Evolutionary conservation across 1,284 basidiomycete genomes (phyloP).

Genomic region (Ceratobasidium sp.): DNA sequence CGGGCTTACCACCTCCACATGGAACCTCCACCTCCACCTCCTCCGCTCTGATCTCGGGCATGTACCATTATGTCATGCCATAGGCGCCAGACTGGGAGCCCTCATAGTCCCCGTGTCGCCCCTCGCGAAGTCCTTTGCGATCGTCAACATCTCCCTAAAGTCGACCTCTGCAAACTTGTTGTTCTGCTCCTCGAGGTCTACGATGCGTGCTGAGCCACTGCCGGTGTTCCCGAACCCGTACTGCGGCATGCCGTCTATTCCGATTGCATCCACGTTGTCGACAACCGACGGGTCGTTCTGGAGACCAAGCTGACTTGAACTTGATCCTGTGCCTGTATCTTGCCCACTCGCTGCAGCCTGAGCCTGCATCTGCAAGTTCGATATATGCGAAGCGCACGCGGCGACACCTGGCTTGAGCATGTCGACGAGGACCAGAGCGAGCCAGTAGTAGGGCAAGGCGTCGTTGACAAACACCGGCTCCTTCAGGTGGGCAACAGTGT

Average conservation of each 20-base stretch:
- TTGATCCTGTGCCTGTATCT: background rate
- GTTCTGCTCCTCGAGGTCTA: slow-evolving; percentile 39
- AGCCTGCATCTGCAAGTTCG: slow-evolving; percentile 10
- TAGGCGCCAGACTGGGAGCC: slow-evolving; percentile 16
- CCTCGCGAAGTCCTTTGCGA: slow-evolving; percentile 42
- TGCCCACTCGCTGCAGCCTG: background rate
- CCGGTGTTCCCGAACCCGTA: background rate
- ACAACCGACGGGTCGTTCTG: background rate
- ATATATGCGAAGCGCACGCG: slow-evolving; percentile 12
- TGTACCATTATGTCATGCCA: slow-evolving; percentile 6
- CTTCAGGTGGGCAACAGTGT: slow-evolving; percentile 29
- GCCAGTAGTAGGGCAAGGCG: slow-evolving; percentile 59
- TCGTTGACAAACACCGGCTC: slow-evolving; percentile 51
- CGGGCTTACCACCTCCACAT: background rate
- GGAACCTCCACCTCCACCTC: slow-evolving; percentile 31
- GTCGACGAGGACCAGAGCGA: slow-evolving; percentile 56
- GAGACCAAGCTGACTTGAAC: background rate
- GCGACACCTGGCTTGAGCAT: slow-evolving; percentile 50
- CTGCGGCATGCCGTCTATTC: slow-evolving; percentile 10
- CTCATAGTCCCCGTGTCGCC: slow-evolving; percentile 41
- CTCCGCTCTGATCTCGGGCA: background rate
- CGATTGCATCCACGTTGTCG: slow-evolving; percentile 2
- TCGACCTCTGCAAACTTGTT: slow-evolving; percentile 42
- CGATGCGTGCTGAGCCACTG: slow-evolving; percentile 11
- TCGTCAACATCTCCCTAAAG: slow-evolving; percentile 42